Evolutionary conservation across 345 rosid species (phyloP).

Genomic region (Cardamine occulta): DNA sequence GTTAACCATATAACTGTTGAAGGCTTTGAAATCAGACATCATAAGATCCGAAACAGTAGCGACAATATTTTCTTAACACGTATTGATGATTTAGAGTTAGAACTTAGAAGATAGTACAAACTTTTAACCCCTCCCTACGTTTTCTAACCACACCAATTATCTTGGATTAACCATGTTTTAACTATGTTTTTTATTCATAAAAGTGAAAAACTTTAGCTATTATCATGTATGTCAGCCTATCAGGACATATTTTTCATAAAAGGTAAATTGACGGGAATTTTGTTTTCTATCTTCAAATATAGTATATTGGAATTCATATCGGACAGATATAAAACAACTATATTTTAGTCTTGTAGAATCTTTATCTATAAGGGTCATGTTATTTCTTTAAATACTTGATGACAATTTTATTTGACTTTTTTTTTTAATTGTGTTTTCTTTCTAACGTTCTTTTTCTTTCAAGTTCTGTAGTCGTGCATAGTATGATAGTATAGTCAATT

Average conservation of each 20-base stretch:
- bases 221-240: too few species aligned
- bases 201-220: not conserved
- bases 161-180: too few species aligned
- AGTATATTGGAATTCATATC: not conserved
- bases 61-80: not conserved
- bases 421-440: not conserved
- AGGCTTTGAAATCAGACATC: not conserved
- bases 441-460: too few species aligned
- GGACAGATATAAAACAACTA: not conserved
- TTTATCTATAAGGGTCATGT: not conserved
- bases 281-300: not conserved
- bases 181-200: not conserved
- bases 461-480: not conserved
- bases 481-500: not conserved
- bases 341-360: not conserved
- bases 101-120: not conserved
- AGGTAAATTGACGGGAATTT: not conserved
- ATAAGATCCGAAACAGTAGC: not conserved
- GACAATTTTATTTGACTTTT: not conserved
- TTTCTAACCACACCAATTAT: not conserved
- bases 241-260: not conserved
- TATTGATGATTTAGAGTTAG: not conserved
- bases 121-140: not conserved
- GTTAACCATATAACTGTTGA: not conserved
- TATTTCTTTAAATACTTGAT: not conserved